phyloP scores from a whole-genome alignment of 768 basidiomycete genomes.

The Termitomyces sp. region DNA sequence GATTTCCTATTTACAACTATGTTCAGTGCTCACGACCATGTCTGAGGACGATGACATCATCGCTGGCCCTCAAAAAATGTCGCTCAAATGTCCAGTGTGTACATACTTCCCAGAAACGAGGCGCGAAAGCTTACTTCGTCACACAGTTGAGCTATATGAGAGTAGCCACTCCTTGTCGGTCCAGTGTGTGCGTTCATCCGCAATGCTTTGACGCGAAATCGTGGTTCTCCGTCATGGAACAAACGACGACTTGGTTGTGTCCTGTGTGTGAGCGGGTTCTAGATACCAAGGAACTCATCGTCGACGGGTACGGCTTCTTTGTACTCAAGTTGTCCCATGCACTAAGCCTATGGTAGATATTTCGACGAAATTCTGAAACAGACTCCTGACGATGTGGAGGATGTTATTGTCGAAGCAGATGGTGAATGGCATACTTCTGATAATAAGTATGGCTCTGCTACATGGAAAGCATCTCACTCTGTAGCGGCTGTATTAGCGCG shows the following conservation, averaged over 20 bases:
- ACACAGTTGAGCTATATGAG: conserved; percentile 79
- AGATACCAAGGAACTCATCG: conserved; percentile 74
- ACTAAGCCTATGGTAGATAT: conserved; percentile 47
- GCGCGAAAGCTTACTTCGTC: conserved; percentile 13
- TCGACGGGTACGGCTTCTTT: conserved; percentile 69
- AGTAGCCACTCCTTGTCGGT: conserved; percentile 79
- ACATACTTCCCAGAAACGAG: not conserved
- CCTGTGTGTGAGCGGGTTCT: conserved; percentile 86
- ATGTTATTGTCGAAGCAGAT: conserved; percentile 90
- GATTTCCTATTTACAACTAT: not conserved
- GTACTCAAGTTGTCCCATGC: not conserved
- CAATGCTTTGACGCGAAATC: conserved; percentile 95
- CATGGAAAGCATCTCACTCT: conserved; percentile 62
- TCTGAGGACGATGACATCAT: conserved; percentile 88
- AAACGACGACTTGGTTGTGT: conserved; percentile 94
- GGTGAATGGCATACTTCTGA: conserved; percentile 96
- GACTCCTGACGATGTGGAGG: conserved; percentile 78
- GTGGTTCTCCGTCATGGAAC: conserved; percentile 94
- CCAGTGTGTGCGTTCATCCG: conserved; percentile 80
- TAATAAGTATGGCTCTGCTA: conserved; percentile 70
- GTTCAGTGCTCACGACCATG: conserved; percentile 51
- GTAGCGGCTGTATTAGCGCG: conserved; percentile 15
- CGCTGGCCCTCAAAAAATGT: conserved; percentile 85
- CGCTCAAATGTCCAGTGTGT: conserved; percentile 89
- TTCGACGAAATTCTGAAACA: conserved; percentile 79